phyloP scores from a whole-genome alignment of 129 eudicot species.

The Apium graveolens region DNA sequence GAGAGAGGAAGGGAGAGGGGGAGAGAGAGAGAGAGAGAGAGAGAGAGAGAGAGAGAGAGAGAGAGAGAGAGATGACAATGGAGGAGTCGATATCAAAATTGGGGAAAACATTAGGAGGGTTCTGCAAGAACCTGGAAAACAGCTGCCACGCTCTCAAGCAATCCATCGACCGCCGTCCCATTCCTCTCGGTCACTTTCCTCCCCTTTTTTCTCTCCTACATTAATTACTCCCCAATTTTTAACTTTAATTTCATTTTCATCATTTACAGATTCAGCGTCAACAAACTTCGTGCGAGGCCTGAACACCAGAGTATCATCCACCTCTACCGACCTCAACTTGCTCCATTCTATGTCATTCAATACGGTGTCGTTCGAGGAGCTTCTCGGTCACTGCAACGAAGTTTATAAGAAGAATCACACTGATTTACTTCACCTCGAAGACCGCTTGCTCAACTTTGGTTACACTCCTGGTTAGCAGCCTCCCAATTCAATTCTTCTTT shows the following conservation, averaged over 20 bases:
- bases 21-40: neutral
- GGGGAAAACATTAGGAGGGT: constrained; percentile 44
- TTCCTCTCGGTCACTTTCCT: constrained; percentile 52
- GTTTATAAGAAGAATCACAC: constrained; percentile 51
- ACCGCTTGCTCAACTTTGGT: constrained; percentile 38
- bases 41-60: neutral
- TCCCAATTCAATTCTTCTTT: neutral
- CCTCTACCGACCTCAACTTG: constrained; percentile 57
- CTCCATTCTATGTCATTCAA: constrained; percentile 78
- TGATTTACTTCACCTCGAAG: constrained; percentile 41
- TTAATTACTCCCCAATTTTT: neutral
- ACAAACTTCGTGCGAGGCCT: constrained; percentile 63
- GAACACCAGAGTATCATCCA: constrained; percentile 53
- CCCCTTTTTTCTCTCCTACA: neutral
- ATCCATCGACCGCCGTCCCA: constrained; percentile 78
- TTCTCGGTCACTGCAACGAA: constrained; percentile 80
- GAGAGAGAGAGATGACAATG: constrained; percentile 31
- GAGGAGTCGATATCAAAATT: constrained; percentile 51
- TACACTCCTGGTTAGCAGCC: constrained; percentile 29
- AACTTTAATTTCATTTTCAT: neutral
- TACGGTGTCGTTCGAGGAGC: constrained; percentile 93
- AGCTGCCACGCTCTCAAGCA: constrained; percentile 70
- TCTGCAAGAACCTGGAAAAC: constrained; percentile 67
- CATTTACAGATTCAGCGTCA: constrained; percentile 64
- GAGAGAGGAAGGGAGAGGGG: neutral